Evolutionary conservation across 805 yeast genomes (phyloP).

Genomic region (Candida piceae): DNA sequence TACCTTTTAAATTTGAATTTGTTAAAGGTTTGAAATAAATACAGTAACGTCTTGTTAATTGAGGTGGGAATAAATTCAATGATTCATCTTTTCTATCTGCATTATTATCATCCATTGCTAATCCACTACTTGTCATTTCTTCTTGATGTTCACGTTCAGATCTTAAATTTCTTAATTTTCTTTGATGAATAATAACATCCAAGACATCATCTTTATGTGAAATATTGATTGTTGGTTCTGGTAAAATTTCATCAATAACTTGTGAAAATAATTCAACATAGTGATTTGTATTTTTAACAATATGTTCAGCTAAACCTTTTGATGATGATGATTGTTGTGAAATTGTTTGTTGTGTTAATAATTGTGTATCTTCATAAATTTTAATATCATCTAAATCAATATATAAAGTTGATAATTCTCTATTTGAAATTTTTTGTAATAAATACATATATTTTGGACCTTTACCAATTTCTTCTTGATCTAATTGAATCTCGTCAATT

Average conservation of each 20-base stretch:
- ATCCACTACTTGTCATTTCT: constrained; percentile 45
- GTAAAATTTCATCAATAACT: constrained; percentile 77
- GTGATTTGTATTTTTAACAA: constrained; percentile 70
- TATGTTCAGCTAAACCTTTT: constrained; percentile 44
- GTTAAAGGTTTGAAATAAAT: constrained; percentile 82
- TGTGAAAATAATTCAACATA: constrained; percentile 72
- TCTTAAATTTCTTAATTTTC: constrained; percentile 76
- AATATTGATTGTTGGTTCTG: constrained; percentile 78
- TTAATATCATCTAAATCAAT: constrained; percentile 84
- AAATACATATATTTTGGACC: constrained; percentile 73
- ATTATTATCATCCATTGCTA: constrained; percentile 20
- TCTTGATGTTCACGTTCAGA: constrained; percentile 62
- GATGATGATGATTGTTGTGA: too few relatives aligned
- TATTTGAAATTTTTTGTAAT: constrained; percentile 77
- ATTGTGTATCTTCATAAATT: constrained; percentile 51
- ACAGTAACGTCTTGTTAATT: constrained; percentile 79
- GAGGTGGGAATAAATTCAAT: constrained; percentile 71
- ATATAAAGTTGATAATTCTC: constrained; percentile 63
- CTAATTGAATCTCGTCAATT: constrained; percentile 25
- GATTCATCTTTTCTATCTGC: constrained; percentile 16
- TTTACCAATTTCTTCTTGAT: constrained; percentile 23
- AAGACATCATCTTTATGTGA: constrained; percentile 82
- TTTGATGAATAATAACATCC: constrained; percentile 88
- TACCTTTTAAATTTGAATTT: constrained; percentile 29
- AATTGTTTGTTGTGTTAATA: too few relatives aligned